These are phyloP conservation scores for Brasilioporus rufonigricans DNA, from an alignment of 768 basidiomycete species.

Conservation along the genomic window DNA sequence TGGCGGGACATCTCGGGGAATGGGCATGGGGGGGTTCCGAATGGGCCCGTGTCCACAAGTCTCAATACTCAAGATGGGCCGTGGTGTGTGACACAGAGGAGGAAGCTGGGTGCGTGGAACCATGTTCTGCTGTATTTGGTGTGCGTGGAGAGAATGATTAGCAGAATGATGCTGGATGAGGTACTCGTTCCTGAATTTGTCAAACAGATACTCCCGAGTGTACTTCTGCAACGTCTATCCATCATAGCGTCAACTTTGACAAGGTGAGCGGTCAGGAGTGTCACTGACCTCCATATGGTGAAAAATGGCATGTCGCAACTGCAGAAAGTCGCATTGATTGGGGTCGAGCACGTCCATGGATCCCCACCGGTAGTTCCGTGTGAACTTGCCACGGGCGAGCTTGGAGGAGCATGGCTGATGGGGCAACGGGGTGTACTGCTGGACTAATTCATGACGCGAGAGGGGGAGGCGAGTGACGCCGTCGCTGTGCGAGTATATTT, in stretches of 20 bases:
- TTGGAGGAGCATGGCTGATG: slow-evolving; percentile 43
- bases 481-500: slow-evolving; percentile 81
- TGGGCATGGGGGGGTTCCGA: slow-evolving; percentile 45
- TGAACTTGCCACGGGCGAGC: slow-evolving; percentile 59
- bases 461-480: slow-evolving; percentile 58
- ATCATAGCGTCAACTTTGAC: slow-evolving; percentile 20
- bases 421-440: slow-evolving; percentile 66
- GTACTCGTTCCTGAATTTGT: slow-evolving; percentile 68
- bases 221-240: slow-evolving; percentile 80
- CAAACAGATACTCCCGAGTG: slow-evolving; percentile 78
- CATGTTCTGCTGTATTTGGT: slow-evolving; percentile 42
- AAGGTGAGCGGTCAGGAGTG: slow-evolving; percentile 10
- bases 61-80: slow-evolving; percentile 62
- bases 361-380: slow-evolving; percentile 82
- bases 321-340: slow-evolving; percentile 76
- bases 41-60: slow-evolving; percentile 46
- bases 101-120: slow-evolving; percentile 31
- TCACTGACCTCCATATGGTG: slow-evolving; percentile 82
- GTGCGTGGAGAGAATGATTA: slow-evolving; percentile 41
- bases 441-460: slow-evolving; percentile 69
- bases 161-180: slow-evolving; percentile 50
- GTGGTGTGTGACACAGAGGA: slow-evolving; percentile 38
- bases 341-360: slow-evolving; percentile 76
- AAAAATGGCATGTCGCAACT: slow-evolving; percentile 76
- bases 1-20: slow-evolving; percentile 47